These are phyloP conservation scores for Rhizopogon rudus DNA, from an alignment of 768 basidiomycete genomes.

Conservation along the genomic window DNA sequence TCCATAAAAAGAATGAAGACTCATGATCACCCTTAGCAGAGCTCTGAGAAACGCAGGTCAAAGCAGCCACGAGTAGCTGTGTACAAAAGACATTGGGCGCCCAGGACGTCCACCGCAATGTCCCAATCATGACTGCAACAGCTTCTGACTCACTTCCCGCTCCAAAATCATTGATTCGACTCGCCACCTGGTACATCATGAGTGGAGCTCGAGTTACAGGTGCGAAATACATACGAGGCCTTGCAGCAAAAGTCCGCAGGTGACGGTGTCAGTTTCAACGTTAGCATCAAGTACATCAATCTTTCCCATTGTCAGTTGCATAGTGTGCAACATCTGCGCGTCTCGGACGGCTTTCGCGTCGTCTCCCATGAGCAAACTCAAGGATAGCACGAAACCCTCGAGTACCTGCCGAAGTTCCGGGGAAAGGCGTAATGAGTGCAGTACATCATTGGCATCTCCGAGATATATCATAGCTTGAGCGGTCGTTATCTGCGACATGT, in stretches of 20 bases:
- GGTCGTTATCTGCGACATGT: slow-evolving; percentile 57
- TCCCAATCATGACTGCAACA: slow-evolving; percentile 48
- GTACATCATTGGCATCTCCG: slow-evolving; percentile 47
- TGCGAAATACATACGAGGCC: slow-evolving; percentile 45
- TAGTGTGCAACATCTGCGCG: slow-evolving; percentile 63
- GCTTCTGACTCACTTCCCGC: slow-evolving; percentile 51
- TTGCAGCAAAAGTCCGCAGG: slow-evolving; percentile 56
- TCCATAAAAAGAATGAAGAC: slow-evolving; percentile 49
- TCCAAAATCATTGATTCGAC: slow-evolving; percentile 57
- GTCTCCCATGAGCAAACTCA: slow-evolving; percentile 60
- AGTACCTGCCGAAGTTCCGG: slow-evolving; percentile 49
- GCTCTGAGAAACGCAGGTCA: slow-evolving; percentile 57
- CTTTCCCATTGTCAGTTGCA: slow-evolving; percentile 55
- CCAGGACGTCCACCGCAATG: slow-evolving; percentile 61
- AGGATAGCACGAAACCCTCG: slow-evolving; percentile 53
- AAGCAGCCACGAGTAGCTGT: slow-evolving; percentile 59
- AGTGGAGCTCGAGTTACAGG: neutral
- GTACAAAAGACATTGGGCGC: slow-evolving; percentile 60
- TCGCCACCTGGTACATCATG: slow-evolving; percentile 40
- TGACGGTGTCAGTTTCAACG: slow-evolving; percentile 61
- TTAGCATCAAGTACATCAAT: slow-evolving; percentile 50
- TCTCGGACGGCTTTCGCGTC: slow-evolving; percentile 68
- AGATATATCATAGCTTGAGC: slow-evolving; percentile 50
- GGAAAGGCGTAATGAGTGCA: slow-evolving; percentile 50
- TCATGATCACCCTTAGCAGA: slow-evolving; percentile 25